Evolutionary conservation across 495 filamentous ascomycete genomes (phyloP), one percentile per base, ranked within the genome.

Genomic region (Astrocystis sublimbata): DNA sequence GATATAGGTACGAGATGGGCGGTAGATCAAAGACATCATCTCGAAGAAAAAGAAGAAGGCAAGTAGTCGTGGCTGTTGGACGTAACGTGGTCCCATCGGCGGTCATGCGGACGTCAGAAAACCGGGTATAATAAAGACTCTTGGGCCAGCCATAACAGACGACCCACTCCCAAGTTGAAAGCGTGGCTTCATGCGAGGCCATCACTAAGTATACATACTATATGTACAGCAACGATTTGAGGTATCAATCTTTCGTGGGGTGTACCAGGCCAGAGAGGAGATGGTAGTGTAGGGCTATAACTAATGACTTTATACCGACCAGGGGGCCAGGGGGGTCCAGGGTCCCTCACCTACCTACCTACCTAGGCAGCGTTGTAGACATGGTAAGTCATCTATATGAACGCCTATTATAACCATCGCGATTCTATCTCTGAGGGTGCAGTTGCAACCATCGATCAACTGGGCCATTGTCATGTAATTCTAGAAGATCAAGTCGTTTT

Each of bases 91-190:
- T 59, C 30, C 56, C 56, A 43, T 40, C 42, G 6, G 13, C 26
- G 45, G 45, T 59, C 56, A 59, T 49, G 45, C 56, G 56, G 56
- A 59, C 40, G 55, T 38, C 56, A 38, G 45, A 50, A 50, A 50
- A 59, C 31, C 26, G 43, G 56, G 45, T 59, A 59, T 50, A 59
- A 50, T 50, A 59, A 50, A 49, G 41, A 17, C 55, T 58, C 55
- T 58, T 58, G 42, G 40, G 13, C 17, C 41, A 35, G 41, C 26
- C 28, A n/a, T 49, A 49, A 30, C 46, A 23, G 46, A 49, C 1
- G 46, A 23, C 24, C 46, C 46, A 49, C 46, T 49, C 24, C 4
- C 46, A 17, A 30, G 24, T 17, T 35, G 28, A 19, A 49, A 52
- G 30, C 10, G 19, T 55, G 36, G 33, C 52, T 36, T 55, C 21